phyloP scores from a whole-genome alignment of 345 rosid species.

The Euclidium syriacum region DNA sequence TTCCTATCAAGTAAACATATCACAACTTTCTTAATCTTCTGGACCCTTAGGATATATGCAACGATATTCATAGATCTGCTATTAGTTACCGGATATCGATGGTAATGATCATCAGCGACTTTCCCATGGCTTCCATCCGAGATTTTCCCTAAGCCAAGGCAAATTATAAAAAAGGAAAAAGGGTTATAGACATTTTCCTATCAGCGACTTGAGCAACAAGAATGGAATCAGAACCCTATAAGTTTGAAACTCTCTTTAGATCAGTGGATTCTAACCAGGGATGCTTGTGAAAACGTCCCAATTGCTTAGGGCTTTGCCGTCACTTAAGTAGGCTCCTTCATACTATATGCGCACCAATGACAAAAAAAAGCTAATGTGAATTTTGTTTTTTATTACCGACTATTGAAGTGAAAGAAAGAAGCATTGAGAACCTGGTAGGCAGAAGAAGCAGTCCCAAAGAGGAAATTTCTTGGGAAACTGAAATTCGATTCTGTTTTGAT shows the following conservation, averaged over 20 bases:
- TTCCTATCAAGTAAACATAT: constrained; percentile 14
- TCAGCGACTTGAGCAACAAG: constrained; percentile 16
- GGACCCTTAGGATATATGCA: not conserved
- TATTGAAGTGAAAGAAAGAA: not conserved
- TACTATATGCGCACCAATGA: constrained; percentile 26
- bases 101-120: constrained; percentile 65
- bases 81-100: constrained; percentile 46
- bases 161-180: constrained; percentile 1
- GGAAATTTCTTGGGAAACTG: constrained; percentile 42
- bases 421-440: constrained; percentile 53
- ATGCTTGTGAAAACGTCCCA: constrained; percentile 50
- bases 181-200: not conserved
- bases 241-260: not conserved
- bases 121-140: constrained; percentile 63
- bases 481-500: not conserved
- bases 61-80: not conserved
- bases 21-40: not conserved
- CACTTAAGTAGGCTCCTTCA: constrained; percentile 52
- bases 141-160: constrained; percentile 36
- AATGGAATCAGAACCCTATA: not conserved
- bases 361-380: not conserved
- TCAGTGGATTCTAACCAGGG: constrained; percentile 30
- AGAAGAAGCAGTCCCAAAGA: constrained; percentile 80
- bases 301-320: constrained; percentile 46
- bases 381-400: not conserved